These are phyloP conservation scores for Neltuma alba DNA, from an alignment of 306 rosid genomes.

Conservation along the genomic window DNA sequence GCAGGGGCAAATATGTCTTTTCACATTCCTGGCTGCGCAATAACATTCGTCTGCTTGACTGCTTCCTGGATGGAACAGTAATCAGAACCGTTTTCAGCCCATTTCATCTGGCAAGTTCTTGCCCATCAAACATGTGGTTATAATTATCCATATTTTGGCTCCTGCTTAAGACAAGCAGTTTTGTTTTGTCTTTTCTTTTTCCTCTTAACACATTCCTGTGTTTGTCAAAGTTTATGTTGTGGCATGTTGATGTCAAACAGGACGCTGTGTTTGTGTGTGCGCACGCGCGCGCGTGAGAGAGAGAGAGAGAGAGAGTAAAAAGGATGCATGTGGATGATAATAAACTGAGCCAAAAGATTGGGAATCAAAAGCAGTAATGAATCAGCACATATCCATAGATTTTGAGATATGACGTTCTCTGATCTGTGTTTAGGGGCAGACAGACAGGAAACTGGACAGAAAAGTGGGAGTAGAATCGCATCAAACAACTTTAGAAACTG, in stretches of 20 bases:
- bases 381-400: not conserved
- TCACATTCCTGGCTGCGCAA: not conserved
- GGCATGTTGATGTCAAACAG: not conserved
- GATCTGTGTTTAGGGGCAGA: slow-evolving; percentile 47
- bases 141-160: not conserved
- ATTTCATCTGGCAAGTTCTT: not conserved
- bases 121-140: not conserved
- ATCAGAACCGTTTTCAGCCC: not conserved
- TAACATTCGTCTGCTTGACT: not conserved
- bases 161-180: not conserved
- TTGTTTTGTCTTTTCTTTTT: not conserved
- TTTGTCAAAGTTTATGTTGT: not conserved
- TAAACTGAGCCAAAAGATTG: not conserved
- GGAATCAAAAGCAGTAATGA: not conserved
- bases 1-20: not conserved
- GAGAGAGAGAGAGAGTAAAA: not conserved
- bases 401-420: not conserved
- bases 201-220: not conserved
- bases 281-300: too few species aligned
- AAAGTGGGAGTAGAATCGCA: slow-evolving; percentile 54
- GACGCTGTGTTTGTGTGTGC: not conserved
- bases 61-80: not conserved
- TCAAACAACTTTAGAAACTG: slow-evolving; percentile 61
- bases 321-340: not conserved
- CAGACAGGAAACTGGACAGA: slow-evolving; percentile 55